phyloP scores from a whole-genome alignment of 768 basidiomycete genomes.

The Ephemerocybe angulata region DNA sequence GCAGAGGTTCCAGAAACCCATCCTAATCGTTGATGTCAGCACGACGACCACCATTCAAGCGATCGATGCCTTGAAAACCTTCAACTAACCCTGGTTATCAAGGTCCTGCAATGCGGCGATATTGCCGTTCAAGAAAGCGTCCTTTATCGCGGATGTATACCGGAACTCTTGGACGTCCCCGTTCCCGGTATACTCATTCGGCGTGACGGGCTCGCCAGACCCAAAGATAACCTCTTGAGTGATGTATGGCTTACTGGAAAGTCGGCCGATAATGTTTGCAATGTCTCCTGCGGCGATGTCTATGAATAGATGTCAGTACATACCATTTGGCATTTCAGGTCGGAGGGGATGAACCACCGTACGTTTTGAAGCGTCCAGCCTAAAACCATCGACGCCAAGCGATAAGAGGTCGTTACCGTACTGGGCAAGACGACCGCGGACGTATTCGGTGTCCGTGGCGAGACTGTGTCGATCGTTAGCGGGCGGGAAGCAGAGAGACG shows the following conservation, averaged over 20 bases:
- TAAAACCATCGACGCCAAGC: constrained; percentile 58
- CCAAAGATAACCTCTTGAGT: constrained; percentile 63
- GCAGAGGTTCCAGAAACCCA: constrained; percentile 54
- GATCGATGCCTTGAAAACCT: background rate
- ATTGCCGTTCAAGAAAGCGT: constrained; percentile 48
- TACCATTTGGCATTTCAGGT: too few species aligned
- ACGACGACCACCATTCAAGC: background rate
- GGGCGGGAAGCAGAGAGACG: background rate
- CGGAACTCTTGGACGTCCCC: constrained; percentile 76
- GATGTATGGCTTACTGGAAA: constrained; percentile 47
- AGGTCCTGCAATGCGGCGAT: constrained; percentile 52
- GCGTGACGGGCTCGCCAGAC: constrained; percentile 48
- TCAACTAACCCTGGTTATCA: constrained; percentile 41
- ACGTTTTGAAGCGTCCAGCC: constrained; percentile 68
- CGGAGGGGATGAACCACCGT: constrained; percentile 7
- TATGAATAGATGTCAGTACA: too few species aligned
- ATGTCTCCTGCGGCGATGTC: constrained; percentile 55
- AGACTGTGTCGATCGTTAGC: constrained; percentile 35
- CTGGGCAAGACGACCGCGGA: constrained; percentile 47
- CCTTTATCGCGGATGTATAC: constrained; percentile 49
- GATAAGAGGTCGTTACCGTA: constrained; percentile 61
- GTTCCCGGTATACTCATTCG: constrained; percentile 51
- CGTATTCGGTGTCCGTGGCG: constrained; percentile 59
- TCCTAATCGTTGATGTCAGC: too few species aligned
- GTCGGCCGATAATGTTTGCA: constrained; percentile 45